These are phyloP conservation scores for Phytophthora pluvialis DNA, from an alignment of 352 stramenopile genomes.

Conservation along the genomic window DNA sequence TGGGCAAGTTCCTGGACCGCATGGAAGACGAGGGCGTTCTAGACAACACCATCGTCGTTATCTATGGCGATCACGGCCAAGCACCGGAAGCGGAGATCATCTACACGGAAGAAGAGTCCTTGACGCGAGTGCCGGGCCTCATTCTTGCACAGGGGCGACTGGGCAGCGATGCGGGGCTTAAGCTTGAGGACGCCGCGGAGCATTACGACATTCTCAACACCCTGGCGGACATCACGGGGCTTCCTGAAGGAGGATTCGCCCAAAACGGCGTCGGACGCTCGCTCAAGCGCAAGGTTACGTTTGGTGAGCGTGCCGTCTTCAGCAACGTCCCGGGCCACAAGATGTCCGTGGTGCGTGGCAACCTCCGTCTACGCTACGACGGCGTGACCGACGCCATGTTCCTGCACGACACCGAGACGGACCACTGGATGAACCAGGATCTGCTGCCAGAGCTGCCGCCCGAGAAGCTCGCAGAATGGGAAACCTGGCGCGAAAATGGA, in stretches of 20 bases:
- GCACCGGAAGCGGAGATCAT: slow-evolving; percentile 46
- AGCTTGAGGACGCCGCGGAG: slow-evolving; percentile 50
- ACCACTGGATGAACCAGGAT: slow-evolving; percentile 43
- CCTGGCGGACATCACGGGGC: slow-evolving; percentile 61
- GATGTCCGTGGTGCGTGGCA: slow-evolving; percentile 51
- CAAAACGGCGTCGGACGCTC: slow-evolving; percentile 62
- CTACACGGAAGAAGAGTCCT: slow-evolving; percentile 48
- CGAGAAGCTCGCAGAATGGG: slow-evolving; percentile 32
- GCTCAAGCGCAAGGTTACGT: slow-evolving; percentile 46
- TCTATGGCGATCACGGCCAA: slow-evolving; percentile 62
- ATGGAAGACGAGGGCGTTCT: slow-evolving; percentile 49
- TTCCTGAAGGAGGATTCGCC: slow-evolving; percentile 55
- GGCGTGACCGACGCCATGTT: slow-evolving; percentile 43
- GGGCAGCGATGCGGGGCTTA: slow-evolving; percentile 35
- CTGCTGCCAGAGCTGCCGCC: slow-evolving; percentile 31
- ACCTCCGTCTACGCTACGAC: slow-evolving; percentile 53
- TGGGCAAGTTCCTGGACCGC: slow-evolving; percentile 62
- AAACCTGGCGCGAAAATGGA: slow-evolving; percentile 37
- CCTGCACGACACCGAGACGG: slow-evolving; percentile 49
- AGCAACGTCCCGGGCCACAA: slow-evolving; percentile 60
- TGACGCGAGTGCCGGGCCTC: slow-evolving; percentile 44
- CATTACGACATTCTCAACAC: slow-evolving; percentile 75
- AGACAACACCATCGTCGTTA: slow-evolving; percentile 63
- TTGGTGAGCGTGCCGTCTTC: slow-evolving; percentile 43
- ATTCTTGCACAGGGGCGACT: slow-evolving; percentile 62